Evolutionary conservation across 805 yeast species (phyloP).

Genomic region (Lipomyces yamanashiensis): DNA sequence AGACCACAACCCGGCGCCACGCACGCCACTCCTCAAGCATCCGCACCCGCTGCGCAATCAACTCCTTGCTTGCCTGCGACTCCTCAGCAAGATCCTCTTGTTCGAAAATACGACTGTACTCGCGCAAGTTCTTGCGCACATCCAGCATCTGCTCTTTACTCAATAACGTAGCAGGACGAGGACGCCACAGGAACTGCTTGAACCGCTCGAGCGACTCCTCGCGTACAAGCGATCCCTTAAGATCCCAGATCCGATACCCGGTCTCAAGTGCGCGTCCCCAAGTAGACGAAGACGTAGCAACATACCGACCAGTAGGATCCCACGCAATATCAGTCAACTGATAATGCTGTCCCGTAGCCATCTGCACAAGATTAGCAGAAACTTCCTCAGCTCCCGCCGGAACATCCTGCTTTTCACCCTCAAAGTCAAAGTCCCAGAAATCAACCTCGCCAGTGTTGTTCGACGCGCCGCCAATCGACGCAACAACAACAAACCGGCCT

Average conservation of each 20-base stretch:
- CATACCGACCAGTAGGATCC: constrained; percentile 95
- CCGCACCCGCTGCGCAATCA: constrained; percentile 80
- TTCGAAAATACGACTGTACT: constrained; percentile 90
- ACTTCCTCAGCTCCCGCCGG: constrained; percentile 54
- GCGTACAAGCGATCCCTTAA: constrained; percentile 74
- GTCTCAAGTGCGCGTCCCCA: constrained; percentile 86
- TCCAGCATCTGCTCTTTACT: constrained; percentile 81
- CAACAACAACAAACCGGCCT: constrained; percentile 78
- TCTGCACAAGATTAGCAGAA: constrained; percentile 61
- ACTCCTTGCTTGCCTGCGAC: constrained; percentile 85
- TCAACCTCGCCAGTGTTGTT: constrained; percentile 66
- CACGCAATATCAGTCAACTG: constrained; percentile 85
- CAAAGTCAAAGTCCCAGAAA: constrained; percentile 83
- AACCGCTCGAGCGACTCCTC: constrained; percentile 82
- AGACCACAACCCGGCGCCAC: constrained; percentile 66
- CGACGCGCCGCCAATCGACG: constrained; percentile 51
- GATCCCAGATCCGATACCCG: constrained; percentile 86
- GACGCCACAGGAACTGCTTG: constrained; percentile 94
- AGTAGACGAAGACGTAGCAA: constrained; percentile 84
- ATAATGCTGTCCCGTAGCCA: constrained; percentile 66
- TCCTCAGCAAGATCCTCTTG: constrained; percentile 96
- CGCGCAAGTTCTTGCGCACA: constrained; percentile 86
- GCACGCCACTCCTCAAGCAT: constrained; percentile 82
- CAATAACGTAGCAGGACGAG: constrained; percentile 84
- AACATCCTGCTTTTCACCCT: constrained; percentile 57